These are phyloP conservation scores for Phytophthora citrophthora DNA, from an alignment of 352 stramenopile species.

Conservation along the genomic window DNA sequence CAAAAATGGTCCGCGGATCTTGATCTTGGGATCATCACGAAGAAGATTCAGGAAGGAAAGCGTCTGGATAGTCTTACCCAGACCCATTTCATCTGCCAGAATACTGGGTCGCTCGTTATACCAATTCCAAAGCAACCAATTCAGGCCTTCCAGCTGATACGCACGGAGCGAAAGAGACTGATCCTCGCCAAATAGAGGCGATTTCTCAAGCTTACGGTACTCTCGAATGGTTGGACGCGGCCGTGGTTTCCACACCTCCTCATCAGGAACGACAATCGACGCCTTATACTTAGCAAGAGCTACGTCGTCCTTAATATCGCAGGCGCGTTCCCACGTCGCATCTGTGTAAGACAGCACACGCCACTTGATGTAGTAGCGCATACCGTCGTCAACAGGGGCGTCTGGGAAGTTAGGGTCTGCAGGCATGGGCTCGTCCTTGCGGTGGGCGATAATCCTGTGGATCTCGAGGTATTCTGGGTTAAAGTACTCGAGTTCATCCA, in stretches of 20 bases:
- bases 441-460: slow-evolving; percentile 85
- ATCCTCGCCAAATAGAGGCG: slow-evolving; percentile 76
- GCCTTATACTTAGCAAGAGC: slow-evolving; percentile 81
- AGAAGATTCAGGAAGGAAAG: slow-evolving; percentile 95
- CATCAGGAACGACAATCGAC: slow-evolving; percentile 60
- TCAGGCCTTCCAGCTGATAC: slow-evolving; percentile 90
- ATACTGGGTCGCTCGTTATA: slow-evolving; percentile 91
- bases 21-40: slow-evolving; percentile 88
- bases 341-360: slow-evolving; percentile 86
- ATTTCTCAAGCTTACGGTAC: slow-evolving; percentile 88
- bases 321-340: slow-evolving; percentile 88
- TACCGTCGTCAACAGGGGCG: slow-evolving; percentile 83
- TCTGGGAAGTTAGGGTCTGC: slow-evolving; percentile 60
- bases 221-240: slow-evolving; percentile 79
- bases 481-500: slow-evolving; percentile 85
- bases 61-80: slow-evolving; percentile 95
- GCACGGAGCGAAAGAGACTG: slow-evolving; percentile 72
- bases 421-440: slow-evolving; percentile 64
- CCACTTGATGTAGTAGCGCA: slow-evolving; percentile 91
- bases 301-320: slow-evolving; percentile 86
- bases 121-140: slow-evolving; percentile 92
- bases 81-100: slow-evolving; percentile 91
- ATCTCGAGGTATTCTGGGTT: slow-evolving; percentile 92
- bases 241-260: slow-evolving; percentile 61
- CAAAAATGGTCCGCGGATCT: slow-evolving; percentile 95